Evolutionary conservation across 2,329 filamentous ascomycete genomes (phyloP).

Genomic region (Scytalidium sp.): DNA sequence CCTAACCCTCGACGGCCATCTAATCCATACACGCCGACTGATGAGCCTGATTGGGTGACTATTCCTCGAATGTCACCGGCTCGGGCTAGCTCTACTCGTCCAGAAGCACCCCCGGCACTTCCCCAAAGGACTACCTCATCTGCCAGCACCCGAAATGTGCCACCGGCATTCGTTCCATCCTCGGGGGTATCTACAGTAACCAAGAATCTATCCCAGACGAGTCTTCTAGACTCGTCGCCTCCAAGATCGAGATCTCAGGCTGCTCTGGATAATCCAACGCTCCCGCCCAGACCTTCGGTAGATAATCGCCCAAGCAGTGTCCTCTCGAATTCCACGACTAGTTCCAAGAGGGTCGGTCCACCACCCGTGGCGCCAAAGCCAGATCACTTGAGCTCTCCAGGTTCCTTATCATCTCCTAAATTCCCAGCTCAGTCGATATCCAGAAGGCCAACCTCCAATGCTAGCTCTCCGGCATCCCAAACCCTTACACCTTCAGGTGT

Average conservation of each 20-base stretch:
- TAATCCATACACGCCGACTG: conserved; percentile 75
- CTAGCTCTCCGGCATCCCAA: neutral
- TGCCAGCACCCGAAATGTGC: conserved; percentile 21
- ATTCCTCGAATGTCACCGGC: conserved; percentile 40
- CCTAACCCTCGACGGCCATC: conserved; percentile 72
- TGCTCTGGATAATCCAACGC: conserved; percentile 1
- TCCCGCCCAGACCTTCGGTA: conserved; percentile 7
- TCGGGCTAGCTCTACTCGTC: conserved; percentile 4
- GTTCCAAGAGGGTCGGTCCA: conserved; percentile 23
- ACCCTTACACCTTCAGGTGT: neutral
- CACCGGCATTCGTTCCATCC: conserved; percentile 23
- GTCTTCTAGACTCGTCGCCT: conserved; percentile 8
- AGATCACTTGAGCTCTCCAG: conserved; percentile 22
- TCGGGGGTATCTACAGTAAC: conserved; percentile 9
- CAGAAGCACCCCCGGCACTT: conserved; percentile 11
- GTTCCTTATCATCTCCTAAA: conserved; percentile 12
- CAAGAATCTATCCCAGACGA: conserved; percentile 14
- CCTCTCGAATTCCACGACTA: conserved; percentile 22
- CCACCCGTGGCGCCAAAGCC: conserved; percentile 30
- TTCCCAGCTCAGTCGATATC: neutral
- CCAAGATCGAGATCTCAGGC: neutral
- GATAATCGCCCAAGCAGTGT: conserved; percentile 13
- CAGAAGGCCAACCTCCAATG: neutral
- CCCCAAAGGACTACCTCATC: conserved; percentile 6
- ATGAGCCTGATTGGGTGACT: conserved; percentile 82